Conservation (phyloP, 1,139 yeast genomes). For the Taiozyma sp. region DNA sequence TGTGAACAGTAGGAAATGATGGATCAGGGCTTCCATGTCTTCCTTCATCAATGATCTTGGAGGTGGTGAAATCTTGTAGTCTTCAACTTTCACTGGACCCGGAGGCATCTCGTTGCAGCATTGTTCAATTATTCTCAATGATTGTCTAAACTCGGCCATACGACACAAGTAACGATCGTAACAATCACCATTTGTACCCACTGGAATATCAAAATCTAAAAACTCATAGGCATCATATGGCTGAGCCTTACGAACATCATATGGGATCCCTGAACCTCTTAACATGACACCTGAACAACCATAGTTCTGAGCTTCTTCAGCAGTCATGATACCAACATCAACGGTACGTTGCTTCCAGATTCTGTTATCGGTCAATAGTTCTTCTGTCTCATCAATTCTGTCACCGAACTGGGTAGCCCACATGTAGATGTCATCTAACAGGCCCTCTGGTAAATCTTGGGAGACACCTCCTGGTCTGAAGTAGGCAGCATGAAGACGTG, state of each 20-base stretch:
- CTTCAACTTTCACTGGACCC: conserved; percentile 90
- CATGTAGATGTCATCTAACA: conserved; percentile 87
- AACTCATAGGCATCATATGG: conserved; percentile 88
- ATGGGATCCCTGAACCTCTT: conserved; percentile 87
- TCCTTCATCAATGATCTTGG: conserved; percentile 80
- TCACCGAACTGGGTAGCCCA: conserved; percentile 97
- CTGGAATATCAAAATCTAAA: conserved; percentile 84
- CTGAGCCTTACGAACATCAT: conserved; percentile 79
- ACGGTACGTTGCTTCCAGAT: conserved; percentile 89
- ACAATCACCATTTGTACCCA: conserved; percentile 85
- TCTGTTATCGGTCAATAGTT: conserved; percentile 83
- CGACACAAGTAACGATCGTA: conserved; percentile 84
- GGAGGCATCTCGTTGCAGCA: conserved; percentile 90
- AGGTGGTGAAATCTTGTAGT: conserved; percentile 80
- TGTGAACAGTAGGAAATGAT: conserved; percentile 81
- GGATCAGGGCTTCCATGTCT: conserved; percentile 90
- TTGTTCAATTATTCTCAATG: conserved; percentile 83
- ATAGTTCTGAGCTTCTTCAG: conserved; percentile 83
- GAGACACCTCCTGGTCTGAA: conserved; percentile 92
- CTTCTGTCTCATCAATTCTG: conserved; percentile 87
- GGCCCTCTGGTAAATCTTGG: conserved; percentile 81
- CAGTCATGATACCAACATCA: conserved; percentile 75
- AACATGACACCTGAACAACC: conserved; percentile 84
- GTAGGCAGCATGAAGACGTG: conserved; percentile 84
- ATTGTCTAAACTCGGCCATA: conserved; percentile 91